Evolutionary conservation across 257 asterid genomes (phyloP).

Genomic region (Thymus mandschuricus): DNA sequence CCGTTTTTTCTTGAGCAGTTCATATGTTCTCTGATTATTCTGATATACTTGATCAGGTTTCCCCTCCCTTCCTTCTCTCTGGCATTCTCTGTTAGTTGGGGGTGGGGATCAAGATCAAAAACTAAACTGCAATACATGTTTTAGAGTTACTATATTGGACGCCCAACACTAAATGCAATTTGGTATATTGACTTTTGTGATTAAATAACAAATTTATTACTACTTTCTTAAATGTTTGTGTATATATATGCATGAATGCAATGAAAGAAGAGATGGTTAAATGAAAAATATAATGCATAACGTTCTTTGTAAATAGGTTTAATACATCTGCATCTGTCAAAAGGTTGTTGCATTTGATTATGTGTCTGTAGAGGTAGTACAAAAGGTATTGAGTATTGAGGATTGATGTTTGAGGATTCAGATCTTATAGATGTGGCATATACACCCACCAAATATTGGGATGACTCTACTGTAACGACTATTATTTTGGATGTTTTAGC

Average conservation of each 20-base stretch:
- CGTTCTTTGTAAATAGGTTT: background rate
- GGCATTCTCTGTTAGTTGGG: no score
- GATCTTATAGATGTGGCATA: conserved; percentile 1
- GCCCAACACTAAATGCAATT: background rate
- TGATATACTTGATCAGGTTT: background rate
- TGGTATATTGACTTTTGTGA: background rate
- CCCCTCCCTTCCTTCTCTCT: no score
- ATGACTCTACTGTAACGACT: background rate
- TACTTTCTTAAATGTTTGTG: background rate
- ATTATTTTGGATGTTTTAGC: background rate
- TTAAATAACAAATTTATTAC: background rate
- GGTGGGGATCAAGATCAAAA: background rate
- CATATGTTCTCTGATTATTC: background rate
- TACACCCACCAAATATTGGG: background rate
- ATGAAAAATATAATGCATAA: background rate
- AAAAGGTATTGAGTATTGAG: background rate
- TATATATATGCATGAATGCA: background rate
- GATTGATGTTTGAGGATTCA: background rate
- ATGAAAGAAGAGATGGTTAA: background rate
- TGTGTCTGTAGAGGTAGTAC: background rate
- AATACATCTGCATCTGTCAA: background rate
- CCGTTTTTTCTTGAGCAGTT: background rate
- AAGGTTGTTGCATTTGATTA: background rate
- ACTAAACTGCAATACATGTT: background rate
- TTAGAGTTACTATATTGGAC: no score